Percentiles rank a stretch among this genome's conserved stretches.
phyloP scores from a whole-genome alignment of 768 basidiomycete species.

The Collybia nuda region DNA sequence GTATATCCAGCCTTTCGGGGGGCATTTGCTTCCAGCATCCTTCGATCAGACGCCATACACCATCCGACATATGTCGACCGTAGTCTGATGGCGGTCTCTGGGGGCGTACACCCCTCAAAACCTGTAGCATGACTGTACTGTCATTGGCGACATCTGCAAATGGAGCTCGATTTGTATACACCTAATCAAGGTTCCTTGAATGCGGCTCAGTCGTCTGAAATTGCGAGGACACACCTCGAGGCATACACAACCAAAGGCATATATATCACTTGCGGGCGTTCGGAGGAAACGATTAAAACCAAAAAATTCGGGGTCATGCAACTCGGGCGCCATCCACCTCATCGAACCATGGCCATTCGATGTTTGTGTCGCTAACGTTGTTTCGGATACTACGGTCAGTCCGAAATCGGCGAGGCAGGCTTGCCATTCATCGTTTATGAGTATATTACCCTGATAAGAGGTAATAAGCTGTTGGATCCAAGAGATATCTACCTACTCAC shows the following conservation, averaged over 20 bases:
- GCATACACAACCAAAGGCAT: constrained; percentile 25
- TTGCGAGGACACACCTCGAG: constrained; percentile 16
- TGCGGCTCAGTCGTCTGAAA: background rate
- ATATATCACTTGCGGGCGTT: constrained; percentile 23
- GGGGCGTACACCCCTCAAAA: constrained; percentile 1
- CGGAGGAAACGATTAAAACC: constrained; percentile 8
- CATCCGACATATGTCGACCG: no score
- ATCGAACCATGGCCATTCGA: constrained; percentile 15
- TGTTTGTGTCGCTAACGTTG: constrained; percentile 13
- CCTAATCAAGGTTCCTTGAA: constrained; percentile 2
- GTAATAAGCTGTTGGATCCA: background rate
- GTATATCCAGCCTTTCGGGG: no score
- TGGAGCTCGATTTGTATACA: constrained; percentile 17
- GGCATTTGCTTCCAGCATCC: no score
- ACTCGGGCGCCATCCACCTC: constrained; percentile 31
- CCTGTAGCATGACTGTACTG: constrained; percentile 1
- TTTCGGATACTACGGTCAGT: constrained; percentile 20
- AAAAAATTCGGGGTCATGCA: constrained; percentile 19
- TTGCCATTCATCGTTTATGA: constrained; percentile 17
- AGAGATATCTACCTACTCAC: constrained; percentile 6
- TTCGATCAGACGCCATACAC: no score
- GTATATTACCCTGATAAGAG: constrained; percentile 19
- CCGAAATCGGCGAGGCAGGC: constrained; percentile 30
- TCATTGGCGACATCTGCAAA: constrained; percentile 10
- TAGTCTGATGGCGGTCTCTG: background rate